phyloP scores from a whole-genome alignment of 345 rosid species.

The Melastoma malabathricum region DNA sequence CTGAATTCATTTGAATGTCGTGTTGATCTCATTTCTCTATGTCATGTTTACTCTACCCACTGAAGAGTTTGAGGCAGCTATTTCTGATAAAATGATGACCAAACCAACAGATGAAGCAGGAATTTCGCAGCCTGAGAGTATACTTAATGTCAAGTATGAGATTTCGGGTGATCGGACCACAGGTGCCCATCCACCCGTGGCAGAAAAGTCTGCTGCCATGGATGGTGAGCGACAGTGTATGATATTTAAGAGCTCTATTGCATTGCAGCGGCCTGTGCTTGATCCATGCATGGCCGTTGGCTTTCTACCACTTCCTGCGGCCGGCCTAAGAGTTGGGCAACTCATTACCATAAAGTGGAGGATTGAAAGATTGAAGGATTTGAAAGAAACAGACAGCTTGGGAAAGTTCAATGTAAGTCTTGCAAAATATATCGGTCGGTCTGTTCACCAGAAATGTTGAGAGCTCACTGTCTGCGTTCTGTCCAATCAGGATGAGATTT shows the following conservation, averaged over 20 bases:
- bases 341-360: constrained; percentile 81
- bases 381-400: constrained; percentile 21
- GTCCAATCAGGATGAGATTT: constrained; percentile 53
- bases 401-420: constrained; percentile 36
- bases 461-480: too few species aligned
- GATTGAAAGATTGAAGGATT: constrained; percentile 71
- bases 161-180: constrained; percentile 59
- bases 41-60: too few species aligned
- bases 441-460: too few species aligned
- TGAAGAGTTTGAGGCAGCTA: too few species aligned
- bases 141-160: constrained; percentile 64
- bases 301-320: constrained; percentile 72
- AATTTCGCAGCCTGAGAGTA: constrained; percentile 35
- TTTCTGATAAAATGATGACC: too few species aligned
- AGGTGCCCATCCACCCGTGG: constrained; percentile 84
- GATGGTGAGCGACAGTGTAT: constrained; percentile 34
- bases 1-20: too few species aligned
- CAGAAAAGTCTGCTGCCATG: constrained; percentile 18
- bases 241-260: constrained; percentile 68
- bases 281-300: constrained; percentile 90
- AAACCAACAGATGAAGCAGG: constrained; percentile 30
- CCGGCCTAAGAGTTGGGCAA: constrained; percentile 80
- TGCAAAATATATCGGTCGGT: too few species aligned
- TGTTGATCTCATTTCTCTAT: too few species aligned
- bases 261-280: constrained; percentile 79